Conservation (phyloP, 2,329 filamentous ascomycete genomes). For the Fusarium coffeatum region DNA sequence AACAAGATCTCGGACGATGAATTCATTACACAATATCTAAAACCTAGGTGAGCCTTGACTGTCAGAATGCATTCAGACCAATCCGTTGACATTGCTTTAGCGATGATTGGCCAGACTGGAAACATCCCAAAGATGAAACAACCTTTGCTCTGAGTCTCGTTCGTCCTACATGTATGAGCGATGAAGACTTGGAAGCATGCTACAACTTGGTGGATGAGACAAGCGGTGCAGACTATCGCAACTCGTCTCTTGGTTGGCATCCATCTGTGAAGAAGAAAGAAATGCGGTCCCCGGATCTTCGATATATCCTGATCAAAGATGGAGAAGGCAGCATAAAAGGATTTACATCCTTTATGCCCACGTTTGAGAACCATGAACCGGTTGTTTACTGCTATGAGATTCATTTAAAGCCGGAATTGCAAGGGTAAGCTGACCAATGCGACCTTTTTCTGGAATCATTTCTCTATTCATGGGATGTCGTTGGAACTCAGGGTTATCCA, state of each 20-base stretch:
- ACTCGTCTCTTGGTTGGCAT: constrained; percentile 73
- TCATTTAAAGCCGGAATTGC: constrained; percentile 69
- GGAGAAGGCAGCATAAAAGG: constrained; percentile 54
- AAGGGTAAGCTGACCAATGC: constrained; percentile 57
- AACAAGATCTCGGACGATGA: constrained; percentile 60
- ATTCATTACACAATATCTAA: constrained; percentile 62
- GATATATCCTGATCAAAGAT: constrained; percentile 72
- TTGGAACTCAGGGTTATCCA: neutral
- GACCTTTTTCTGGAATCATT: neutral
- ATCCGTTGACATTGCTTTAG: constrained; percentile 8
- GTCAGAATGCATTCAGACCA: neutral
- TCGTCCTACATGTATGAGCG: constrained; percentile 53
- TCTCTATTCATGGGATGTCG: constrained; percentile 2
- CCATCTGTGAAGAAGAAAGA: constrained; percentile 70
- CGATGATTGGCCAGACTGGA: constrained; percentile 58
- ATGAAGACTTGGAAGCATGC: constrained; percentile 63
- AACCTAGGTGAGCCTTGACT: constrained; percentile 55
- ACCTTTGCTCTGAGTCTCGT: constrained; percentile 60
- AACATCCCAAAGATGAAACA: constrained; percentile 58
- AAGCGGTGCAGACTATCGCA: constrained; percentile 72
- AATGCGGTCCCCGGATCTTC: constrained; percentile 75
- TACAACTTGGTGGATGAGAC: constrained; percentile 71
- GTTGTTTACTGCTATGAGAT: constrained; percentile 86
- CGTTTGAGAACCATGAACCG: constrained; percentile 71
- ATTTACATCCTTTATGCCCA: constrained; percentile 78